phyloP scores from a whole-genome alignment of 2,329 filamentous ascomycete species.

The Phyllachora maydis region DNA sequence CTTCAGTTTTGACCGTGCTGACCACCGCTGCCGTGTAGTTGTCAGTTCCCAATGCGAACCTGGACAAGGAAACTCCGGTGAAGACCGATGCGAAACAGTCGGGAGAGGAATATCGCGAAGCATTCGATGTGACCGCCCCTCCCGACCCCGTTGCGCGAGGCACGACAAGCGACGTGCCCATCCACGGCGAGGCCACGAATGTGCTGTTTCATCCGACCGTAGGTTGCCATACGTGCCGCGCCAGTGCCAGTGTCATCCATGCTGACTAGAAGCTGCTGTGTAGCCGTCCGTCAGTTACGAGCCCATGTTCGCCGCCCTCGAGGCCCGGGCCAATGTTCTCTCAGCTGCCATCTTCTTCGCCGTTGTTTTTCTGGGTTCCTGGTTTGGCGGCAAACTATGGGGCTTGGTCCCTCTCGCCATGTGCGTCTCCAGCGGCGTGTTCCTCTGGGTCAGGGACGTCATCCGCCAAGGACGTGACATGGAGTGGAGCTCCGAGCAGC shows the following conservation, averaged over 20 bases:
- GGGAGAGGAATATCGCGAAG: slow-evolving; percentile 60
- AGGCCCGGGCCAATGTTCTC: slow-evolving; percentile 52
- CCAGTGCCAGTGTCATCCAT: no score
- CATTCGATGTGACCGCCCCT: slow-evolving; percentile 77
- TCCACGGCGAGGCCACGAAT: slow-evolving; percentile 91
- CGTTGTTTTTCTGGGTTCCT: slow-evolving; percentile 57
- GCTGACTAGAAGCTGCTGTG: no score
- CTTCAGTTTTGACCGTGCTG: no score
- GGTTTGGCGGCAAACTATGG: slow-evolving; percentile 59
- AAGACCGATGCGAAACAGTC: slow-evolving; percentile 52
- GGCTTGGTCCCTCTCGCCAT: slow-evolving; percentile 55
- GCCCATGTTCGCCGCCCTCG: slow-evolving; percentile 61
- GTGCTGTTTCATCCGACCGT: slow-evolving; percentile 93
- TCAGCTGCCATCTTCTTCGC: slow-evolving; percentile 49
- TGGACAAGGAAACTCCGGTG: slow-evolving; percentile 53
- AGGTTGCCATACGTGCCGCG: no score
- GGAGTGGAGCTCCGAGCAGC: slow-evolving; percentile 78
- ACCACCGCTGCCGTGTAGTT: slow-evolving; percentile 31
- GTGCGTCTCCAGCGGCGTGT: slow-evolving; percentile 59
- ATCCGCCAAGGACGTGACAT: slow-evolving; percentile 61
- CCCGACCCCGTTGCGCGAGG: slow-evolving; percentile 70
- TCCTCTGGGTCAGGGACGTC: slow-evolving; percentile 76
- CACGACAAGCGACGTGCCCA: slow-evolving; percentile 81
- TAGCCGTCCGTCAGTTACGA: slow-evolving; percentile 74
- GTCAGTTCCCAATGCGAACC: slow-evolving; percentile 75